Conservation (phyloP, 371 early-diverging fungal genomes). For the Mucor plumbeus region DNA sequence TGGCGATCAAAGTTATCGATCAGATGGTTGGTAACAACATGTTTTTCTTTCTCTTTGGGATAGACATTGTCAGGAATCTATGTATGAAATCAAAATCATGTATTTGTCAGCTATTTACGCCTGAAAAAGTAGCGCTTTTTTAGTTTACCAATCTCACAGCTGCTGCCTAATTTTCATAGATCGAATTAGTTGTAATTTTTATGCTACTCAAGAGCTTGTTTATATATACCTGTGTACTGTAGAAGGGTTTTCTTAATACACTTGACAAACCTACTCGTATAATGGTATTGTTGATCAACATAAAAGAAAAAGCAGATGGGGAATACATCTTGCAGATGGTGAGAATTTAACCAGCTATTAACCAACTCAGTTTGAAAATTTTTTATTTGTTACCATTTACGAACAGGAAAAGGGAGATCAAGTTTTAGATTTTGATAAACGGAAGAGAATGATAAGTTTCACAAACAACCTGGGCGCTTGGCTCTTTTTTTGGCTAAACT, state of each 20-base stretch:
- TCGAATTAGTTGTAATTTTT: neutral
- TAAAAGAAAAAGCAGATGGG: neutral
- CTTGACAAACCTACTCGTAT: neutral
- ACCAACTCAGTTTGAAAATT: neutral
- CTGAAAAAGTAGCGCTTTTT: neutral
- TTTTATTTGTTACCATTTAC: neutral
- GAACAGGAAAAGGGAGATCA: neutral
- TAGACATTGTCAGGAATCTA: neutral
- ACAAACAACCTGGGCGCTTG: no score
- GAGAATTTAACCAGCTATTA: neutral
- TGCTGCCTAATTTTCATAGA: neutral
- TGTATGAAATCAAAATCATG: neutral
- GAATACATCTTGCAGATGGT: neutral
- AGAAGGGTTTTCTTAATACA: neutral
- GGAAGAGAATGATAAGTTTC: no score
- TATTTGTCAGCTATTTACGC: neutral
- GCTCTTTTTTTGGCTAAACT: no score
- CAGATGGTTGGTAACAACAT: constrained; percentile 20
- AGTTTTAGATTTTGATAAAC: neutral
- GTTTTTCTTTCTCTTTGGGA: neutral
- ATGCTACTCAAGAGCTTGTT: neutral
- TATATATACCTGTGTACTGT: neutral
- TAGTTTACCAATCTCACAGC: neutral
- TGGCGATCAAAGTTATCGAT: constrained; percentile 82
- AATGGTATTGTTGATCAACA: neutral